These are phyloP conservation scores for Sphagnum contortum DNA, from an alignment of 225 moss, liverwort and hornwort species.

Conservation along the genomic window DNA sequence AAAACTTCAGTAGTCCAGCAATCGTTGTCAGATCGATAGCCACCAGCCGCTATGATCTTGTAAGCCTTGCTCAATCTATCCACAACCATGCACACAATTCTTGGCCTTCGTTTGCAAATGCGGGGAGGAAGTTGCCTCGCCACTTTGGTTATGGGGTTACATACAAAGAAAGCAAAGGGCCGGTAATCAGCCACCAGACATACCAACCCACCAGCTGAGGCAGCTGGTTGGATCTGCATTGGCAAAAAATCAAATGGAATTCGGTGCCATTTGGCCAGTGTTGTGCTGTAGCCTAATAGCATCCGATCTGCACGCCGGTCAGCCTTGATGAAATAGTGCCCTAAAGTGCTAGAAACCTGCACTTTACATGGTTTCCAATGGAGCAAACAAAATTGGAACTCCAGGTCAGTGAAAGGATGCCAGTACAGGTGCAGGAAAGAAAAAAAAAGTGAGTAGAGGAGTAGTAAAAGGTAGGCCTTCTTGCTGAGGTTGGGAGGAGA, in stretches of 20 bases:
- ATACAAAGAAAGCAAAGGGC: slow-evolving; percentile 45
- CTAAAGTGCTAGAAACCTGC: slow-evolving; percentile 34
- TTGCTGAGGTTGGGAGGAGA: too few species aligned
- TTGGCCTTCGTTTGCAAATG: slow-evolving; percentile 43
- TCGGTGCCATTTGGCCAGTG: slow-evolving; percentile 34
- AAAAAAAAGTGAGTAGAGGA: too few species aligned
- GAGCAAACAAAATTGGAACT: too few species aligned
- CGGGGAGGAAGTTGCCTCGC: slow-evolving; percentile 49
- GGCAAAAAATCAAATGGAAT: slow-evolving; percentile 53
- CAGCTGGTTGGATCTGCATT: slow-evolving; percentile 51
- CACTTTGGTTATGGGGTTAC: slow-evolving; percentile 50
- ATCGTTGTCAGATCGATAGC: slow-evolving; percentile 46
- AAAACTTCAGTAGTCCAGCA: slow-evolving; percentile 60
- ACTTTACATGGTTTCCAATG: neutral
- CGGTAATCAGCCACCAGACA: slow-evolving; percentile 50
- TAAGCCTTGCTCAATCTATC: slow-evolving; percentile 28
- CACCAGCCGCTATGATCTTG: slow-evolving; percentile 45
- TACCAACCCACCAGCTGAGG: slow-evolving; percentile 37
- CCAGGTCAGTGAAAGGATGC: too few species aligned
- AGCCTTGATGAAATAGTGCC: slow-evolving; percentile 50
- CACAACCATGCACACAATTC: slow-evolving; percentile 47
- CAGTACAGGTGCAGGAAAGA: too few species aligned
- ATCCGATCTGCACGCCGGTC: slow-evolving; percentile 38
- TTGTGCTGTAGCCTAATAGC: slow-evolving; percentile 25
- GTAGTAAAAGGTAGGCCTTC: too few species aligned